A percentile compares a stretch with the other conserved stretches of the same genome.
Evolutionary conservation across 768 basidiomycete genomes (phyloP).

Genomic region (Boletus edulis): DNA sequence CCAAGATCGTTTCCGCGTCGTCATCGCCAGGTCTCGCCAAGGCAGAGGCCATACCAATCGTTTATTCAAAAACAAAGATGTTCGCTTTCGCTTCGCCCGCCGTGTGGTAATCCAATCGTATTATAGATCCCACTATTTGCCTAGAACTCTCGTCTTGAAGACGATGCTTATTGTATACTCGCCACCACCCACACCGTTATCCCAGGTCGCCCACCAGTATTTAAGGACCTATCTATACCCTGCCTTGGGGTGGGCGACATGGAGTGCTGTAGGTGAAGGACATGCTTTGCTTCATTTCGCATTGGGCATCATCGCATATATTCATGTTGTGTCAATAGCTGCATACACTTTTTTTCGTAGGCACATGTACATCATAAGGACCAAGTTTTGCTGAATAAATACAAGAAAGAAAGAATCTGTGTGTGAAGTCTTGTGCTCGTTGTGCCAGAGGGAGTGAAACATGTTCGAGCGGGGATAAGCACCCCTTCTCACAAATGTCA

Average conservation of each 20-base stretch:
- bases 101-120: slow-evolving; percentile 47
- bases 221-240: slow-evolving; percentile 36
- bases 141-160: slow-evolving; percentile 32
- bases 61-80: slow-evolving; percentile 53
- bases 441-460: neutral
- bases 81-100: slow-evolving; percentile 63
- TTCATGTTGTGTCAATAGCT: slow-evolving; percentile 38
- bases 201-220: slow-evolving; percentile 20
- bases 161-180: slow-evolving; percentile 24
- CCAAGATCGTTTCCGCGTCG: slow-evolving; percentile 44
- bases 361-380: slow-evolving; percentile 36
- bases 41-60: slow-evolving; percentile 22
- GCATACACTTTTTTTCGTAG: slow-evolving; percentile 31
- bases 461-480: neutral
- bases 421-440: neutral
- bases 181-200: slow-evolving; percentile 6
- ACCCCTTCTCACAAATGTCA: slow-evolving; percentile 10
- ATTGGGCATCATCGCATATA: slow-evolving; percentile 30
- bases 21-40: slow-evolving; percentile 33
- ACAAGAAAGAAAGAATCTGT: slow-evolving; percentile 4
- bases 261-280: slow-evolving; percentile 20
- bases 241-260: slow-evolving; percentile 25
- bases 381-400: slow-evolving; percentile 31
- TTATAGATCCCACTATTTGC: slow-evolving; percentile 22
- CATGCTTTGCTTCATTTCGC: slow-evolving; percentile 28